These are phyloP conservation scores for Phytophthora pseudosyringae DNA, from an alignment of 352 stramenopile species.

Conservation along the genomic window DNA sequence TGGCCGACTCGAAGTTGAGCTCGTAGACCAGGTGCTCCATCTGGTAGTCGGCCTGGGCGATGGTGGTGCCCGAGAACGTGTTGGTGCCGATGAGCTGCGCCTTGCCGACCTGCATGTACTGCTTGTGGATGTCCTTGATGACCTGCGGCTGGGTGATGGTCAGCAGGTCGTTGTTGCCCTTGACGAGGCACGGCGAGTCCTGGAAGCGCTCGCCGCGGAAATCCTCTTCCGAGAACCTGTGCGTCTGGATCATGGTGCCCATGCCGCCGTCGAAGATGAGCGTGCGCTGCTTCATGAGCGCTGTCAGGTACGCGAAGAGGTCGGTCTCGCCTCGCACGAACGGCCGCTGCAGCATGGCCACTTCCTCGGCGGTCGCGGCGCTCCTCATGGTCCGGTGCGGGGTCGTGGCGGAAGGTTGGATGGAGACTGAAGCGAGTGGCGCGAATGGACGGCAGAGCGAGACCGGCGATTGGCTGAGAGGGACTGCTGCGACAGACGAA, in stretches of 20 bases:
- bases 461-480: conserved; percentile 10
- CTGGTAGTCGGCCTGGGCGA: conserved; percentile 97
- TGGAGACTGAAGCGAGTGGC: conserved; percentile 28
- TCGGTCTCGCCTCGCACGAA: conserved; percentile 75
- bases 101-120: conserved; percentile 94
- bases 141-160: conserved; percentile 95
- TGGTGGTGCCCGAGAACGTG: conserved; percentile 97
- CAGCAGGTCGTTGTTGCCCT: conserved; percentile 98
- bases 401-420: conserved; percentile 1
- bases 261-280: conserved; percentile 98
- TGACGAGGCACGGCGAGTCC: conserved; percentile 92
- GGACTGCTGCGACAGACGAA: not conserved
- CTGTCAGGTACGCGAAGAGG: conserved; percentile 77
- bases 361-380: conserved; percentile 46
- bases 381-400: conserved; percentile 15
- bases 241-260: conserved; percentile 97
- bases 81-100: conserved; percentile 97
- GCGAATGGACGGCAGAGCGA: conserved; percentile 14
- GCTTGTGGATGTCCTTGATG: conserved; percentile 95
- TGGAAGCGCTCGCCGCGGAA: conserved; percentile 96
- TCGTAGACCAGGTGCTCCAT: conserved; percentile 97
- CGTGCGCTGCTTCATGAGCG: conserved; percentile 82
- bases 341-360: conserved; percentile 60
- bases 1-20: conserved; percentile 94
- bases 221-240: conserved; percentile 94